Base-by-base conservation (phyloP, 805 yeast genomes). In the Sugiyamaella floridensis region DNA sequence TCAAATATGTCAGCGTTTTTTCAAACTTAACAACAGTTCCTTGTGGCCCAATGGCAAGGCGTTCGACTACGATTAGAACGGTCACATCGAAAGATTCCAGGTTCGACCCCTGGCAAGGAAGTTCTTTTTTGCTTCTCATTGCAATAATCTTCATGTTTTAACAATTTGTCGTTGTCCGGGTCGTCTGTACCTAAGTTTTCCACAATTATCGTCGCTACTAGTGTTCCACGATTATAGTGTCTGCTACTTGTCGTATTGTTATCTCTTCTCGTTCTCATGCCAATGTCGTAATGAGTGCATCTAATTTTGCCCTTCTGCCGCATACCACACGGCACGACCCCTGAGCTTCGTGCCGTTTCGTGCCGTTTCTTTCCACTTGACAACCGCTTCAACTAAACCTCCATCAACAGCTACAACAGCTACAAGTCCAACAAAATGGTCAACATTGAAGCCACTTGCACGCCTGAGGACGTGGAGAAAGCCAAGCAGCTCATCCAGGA, bases 41-140 rank as follows among this genome's bases (percentile, higher is more conserved):
- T 55, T 54, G 61, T 58, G 61, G 61, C 61, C 61, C 58, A 58
- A 58, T 58, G 61, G 61, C 61, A 58, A 58, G 61, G 61, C 61
- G 61, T 58, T 51, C 61, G 62, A 52, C 62, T 59, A 56, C 62
- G 60, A 59, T 55, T 53, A 47, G 18, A 19, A 11, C 54, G 57
- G 60, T 56, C 53, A 58, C 60, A 75, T 74, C 78, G 73, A 75
- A 73, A 73, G 77, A 75, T 72, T 74, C 77, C 76, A 72, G 78
- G 77, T 74, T 74, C 77, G 77, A 74, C 75, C 74, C 77, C 77
- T 73, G 77, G 77, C 74, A 76, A 76, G 77, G 78, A 74, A 75
- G 77, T 73, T 67, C 57, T 34, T 60, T 69, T 74, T 72, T 32
- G 37, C 12, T 32, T 6, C 26, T 22, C 26, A 4, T 6, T 22